phyloP scores from a whole-genome alignment of 305 asterid species.

The Fraxinus xanthoxyloides region DNA sequence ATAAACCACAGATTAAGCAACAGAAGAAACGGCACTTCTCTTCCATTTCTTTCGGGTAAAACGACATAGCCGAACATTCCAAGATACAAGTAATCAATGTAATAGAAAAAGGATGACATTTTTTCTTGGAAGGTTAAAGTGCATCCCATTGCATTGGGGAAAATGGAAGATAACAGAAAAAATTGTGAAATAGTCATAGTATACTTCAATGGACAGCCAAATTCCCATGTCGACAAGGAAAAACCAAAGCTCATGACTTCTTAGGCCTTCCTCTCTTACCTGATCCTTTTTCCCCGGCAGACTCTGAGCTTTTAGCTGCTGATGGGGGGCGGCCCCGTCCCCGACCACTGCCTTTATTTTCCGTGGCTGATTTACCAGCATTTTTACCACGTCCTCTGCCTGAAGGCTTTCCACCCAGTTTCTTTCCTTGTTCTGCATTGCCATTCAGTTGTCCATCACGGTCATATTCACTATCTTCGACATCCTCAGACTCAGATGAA shows the following conservation, averaged over 20 bases:
- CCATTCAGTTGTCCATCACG: constrained; percentile 61
- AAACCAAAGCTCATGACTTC: constrained; percentile 35
- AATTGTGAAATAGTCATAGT: constrained; percentile 6
- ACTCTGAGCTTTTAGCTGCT: constrained; percentile 30
- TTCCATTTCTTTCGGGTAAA: constrained; percentile 1
- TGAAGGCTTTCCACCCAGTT: constrained; percentile 35
- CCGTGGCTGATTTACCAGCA: constrained; percentile 36
- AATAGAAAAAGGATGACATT: constrained; percentile 27
- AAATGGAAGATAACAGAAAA: not conserved
- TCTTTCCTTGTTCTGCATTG: constrained; percentile 20
- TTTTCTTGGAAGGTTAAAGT: constrained; percentile 22
- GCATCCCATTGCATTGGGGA: constrained; percentile 31
- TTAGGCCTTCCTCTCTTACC: constrained; percentile 83
- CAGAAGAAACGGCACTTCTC: not conserved
- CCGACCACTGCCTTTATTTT: constrained; percentile 50
- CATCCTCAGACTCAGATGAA: constrained; percentile 61
- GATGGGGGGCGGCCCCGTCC: constrained; percentile 74
- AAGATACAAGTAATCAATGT: not conserved
- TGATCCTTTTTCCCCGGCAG: constrained; percentile 36
- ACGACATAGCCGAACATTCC: not conserved
- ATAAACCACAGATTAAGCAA: not conserved
- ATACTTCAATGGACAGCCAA: constrained; percentile 20
- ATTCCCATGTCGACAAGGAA: constrained; percentile 1
- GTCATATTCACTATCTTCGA: constrained; percentile 36
- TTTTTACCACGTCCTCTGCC: constrained; percentile 57